Evolutionary conservation across 805 yeast species (phyloP), one percentile per base, ranked within the genome.

Genomic region (Sugiyamaella smithiae): DNA sequence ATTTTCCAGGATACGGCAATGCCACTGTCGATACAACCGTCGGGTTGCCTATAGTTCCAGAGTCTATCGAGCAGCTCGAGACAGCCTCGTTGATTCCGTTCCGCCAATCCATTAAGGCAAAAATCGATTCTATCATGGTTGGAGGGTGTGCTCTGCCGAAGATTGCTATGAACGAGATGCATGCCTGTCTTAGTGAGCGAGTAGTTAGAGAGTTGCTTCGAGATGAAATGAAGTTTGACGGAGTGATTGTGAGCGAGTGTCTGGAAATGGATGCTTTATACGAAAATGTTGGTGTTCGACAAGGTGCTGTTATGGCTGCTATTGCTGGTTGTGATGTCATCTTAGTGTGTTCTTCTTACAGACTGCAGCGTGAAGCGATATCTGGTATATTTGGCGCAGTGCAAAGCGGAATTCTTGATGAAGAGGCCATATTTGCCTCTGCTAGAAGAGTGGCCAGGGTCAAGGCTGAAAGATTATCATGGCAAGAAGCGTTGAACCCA

Each of bases 121-220:
- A 73, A 5, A 62, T 81, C 40, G 85, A 80, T 60, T 78, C 83
- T 1, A 66, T 81, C 14, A 68, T 75, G 61, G 82, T 80, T 2
- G 82, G 84, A 12, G 84, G 85, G 12, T 80, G 84, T 54, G 84
- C 83, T 1, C 78, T 81, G 11, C 85, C 86, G 0, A 73, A 76
- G 33, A 72, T 81, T 12, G 71, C 80, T 22, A 80, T 80, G 8
- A 78, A 77, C 53, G 85, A 81, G 56, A 73, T 77, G 31, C 84
- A 80, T 59, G 84, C 85, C 3, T 80, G 85, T 53, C 66, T 81
- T 49, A 74, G 80, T 26, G 83, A 83, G 4, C 62, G 73, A 1
- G 67, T 81, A 6, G 67, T 81, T 7, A 71, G 74, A 26, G 77
- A 76, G 43, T 61, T 81, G 17, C 63, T 81, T 31, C 62, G 85